Evolutionary conservation across 2,329 filamentous ascomycete genomes (phyloP).

Genomic region (Hymenoscyphus infarciens): DNA sequence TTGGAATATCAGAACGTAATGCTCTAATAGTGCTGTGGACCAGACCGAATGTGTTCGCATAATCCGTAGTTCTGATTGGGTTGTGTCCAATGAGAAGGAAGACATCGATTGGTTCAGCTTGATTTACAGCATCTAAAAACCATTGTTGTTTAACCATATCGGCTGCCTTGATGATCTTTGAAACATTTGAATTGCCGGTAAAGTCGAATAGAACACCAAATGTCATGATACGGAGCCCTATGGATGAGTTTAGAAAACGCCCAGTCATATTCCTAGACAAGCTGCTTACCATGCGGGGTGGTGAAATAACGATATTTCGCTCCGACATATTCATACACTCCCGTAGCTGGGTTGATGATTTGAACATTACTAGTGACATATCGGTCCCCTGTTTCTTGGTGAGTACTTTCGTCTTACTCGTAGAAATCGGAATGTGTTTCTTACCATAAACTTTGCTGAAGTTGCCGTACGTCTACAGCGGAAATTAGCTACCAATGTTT

Average conservation of each 20-base stretch:
- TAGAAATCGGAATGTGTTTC: conserved; percentile 28
- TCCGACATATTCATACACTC: conserved; percentile 69
- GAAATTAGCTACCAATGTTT: background rate
- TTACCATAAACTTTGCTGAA: conserved; percentile 71
- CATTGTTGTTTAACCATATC: conserved; percentile 77
- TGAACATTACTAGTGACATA: conserved; percentile 94
- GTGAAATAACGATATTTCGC: conserved; percentile 84
- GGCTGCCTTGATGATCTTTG: conserved; percentile 71
- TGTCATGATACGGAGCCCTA: conserved; percentile 29
- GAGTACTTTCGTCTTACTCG: background rate
- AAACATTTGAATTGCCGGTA: conserved; percentile 84
- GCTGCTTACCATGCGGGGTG: conserved; percentile 68
- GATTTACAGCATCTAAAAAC: conserved; percentile 74
- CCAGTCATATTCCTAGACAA: background rate
- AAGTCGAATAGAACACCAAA: conserved; percentile 94
- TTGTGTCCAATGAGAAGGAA: conserved; percentile 85
- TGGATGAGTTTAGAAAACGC: background rate
- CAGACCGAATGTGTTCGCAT: conserved; percentile 68
- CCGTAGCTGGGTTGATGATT: conserved; percentile 69
- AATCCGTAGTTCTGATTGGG: conserved; percentile 52
- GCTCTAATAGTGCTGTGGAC: conserved; percentile 75
- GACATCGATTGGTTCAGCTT: conserved; percentile 69
- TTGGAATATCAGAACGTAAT: conserved; percentile 71
- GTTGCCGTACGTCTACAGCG: conserved; percentile 53
- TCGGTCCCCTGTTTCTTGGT: conserved; percentile 25